phyloP scores from a whole-genome alignment of 164 flowering plant species.

The Buxus sempervirens region DNA sequence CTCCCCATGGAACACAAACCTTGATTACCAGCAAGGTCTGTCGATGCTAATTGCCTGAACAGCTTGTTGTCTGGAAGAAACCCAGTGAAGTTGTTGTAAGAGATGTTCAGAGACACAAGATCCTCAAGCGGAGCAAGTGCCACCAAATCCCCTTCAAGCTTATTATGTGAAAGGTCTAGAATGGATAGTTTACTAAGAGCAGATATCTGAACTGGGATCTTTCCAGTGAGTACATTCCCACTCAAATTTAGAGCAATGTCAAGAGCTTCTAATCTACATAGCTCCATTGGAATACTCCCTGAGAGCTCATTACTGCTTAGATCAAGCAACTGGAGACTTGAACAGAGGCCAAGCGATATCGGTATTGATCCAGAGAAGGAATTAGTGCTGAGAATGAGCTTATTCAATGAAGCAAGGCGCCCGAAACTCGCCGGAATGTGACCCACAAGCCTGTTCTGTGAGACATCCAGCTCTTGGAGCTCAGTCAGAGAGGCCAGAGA shows the following conservation, averaged over 20 bases:
- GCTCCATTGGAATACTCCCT: constrained; percentile 38
- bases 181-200: constrained; percentile 52
- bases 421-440: constrained; percentile 46
- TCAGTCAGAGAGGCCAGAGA: constrained; percentile 49
- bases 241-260: constrained; percentile 56
- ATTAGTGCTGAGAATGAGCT: constrained; percentile 38
- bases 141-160: constrained; percentile 39
- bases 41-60: constrained; percentile 55
- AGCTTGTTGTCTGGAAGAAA: constrained; percentile 69
- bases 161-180: constrained; percentile 54
- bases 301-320: constrained; percentile 45
- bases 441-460: constrained; percentile 49
- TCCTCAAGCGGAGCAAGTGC: constrained; percentile 57
- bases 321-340: constrained; percentile 49
- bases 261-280: constrained; percentile 32
- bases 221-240: constrained; percentile 38
- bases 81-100: constrained; percentile 71
- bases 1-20: constrained; percentile 46
- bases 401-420: constrained; percentile 32
- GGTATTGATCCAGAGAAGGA: constrained; percentile 48
- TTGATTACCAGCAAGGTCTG: constrained; percentile 54
- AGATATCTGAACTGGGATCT: constrained; percentile 43
- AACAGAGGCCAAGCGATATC: constrained; percentile 31
- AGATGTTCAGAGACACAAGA: constrained; percentile 66
- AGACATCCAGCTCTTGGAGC: constrained; percentile 67